Evolutionary conservation across 345 rosid species (phyloP), one percentile per base, ranked within the genome.

Genomic region (Barbarea vulgaris): DNA sequence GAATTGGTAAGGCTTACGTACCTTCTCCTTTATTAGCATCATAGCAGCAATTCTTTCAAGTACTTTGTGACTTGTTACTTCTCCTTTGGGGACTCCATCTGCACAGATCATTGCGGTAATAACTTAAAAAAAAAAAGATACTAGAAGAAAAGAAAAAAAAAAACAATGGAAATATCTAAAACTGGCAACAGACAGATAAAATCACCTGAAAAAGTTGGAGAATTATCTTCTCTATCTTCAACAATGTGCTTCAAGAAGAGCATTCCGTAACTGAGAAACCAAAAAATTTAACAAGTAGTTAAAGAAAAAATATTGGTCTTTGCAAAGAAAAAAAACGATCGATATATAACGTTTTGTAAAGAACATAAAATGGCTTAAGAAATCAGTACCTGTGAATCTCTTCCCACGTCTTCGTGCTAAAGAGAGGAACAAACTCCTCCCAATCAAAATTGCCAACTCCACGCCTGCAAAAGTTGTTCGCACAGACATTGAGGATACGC

Each of bases 51-150:
- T 80, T 78, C 90, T 83, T n/a, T 81, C 77, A 13, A 89, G 87
- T 3, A 95, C 89, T 39, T 92, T 89, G 46, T 22, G 75, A 50
- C 85, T 79, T 68, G 84, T 69, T 42, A 89, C 83, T 62, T 92
- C 89, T 78, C 88, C 96, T 79, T 90, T 90, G 2, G 96, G 97
- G 48, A 92, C 94, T 64, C 93, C 94, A 80, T 89, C 99, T 95
- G 80, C 79, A 89, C 31, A 42, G 46, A 77, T 56, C 9, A 54
- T 69, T 69, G n/a, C 13, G 9, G 17, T n/a, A 31, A 52, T 41
- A 61, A 18, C n/a, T 69, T 69, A 0, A 44, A 34, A 6, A 7
- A 14, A n/a, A n/a, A n/a, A n/a, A n/a, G n/a, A n/a, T n/a, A n/a
- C n/a, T n/a, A n/a, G n/a, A n/a, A n/a, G n/a, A n/a, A n/a, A 44